Conservation (phyloP, 1,284 basidiomycete species). For the Gymnopus androsaceus region DNA sequence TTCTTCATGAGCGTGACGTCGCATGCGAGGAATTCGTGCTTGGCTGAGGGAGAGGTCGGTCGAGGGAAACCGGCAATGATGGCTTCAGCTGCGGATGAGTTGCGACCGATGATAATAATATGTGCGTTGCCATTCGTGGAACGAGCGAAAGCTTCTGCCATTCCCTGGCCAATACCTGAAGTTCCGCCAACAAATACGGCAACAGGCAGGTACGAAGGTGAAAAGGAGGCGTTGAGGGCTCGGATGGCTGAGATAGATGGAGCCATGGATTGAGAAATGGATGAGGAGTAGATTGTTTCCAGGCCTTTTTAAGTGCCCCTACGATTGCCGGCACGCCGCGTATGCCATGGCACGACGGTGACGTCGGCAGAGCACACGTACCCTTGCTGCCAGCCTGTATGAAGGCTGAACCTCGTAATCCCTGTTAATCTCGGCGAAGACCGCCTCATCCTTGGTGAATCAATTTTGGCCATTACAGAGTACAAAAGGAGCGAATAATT, state of each 20-base stretch:
- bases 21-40: slow-evolving; percentile 30
- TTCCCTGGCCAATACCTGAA: slow-evolving; percentile 38
- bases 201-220: slow-evolving; percentile 27
- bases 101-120: slow-evolving; percentile 38
- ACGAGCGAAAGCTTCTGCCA: slow-evolving; percentile 30
- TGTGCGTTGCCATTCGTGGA: slow-evolving; percentile 32
- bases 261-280: background rate
- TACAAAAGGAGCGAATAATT: too few relatives aligned
- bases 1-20: slow-evolving; percentile 34
- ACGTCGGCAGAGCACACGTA: too few relatives aligned
- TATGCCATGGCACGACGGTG: too few relatives aligned
- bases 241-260: background rate
- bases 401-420: too few relatives aligned
- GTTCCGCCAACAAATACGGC: slow-evolving; percentile 42
- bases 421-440: too few relatives aligned
- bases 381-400: too few relatives aligned
- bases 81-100: slow-evolving; percentile 31
- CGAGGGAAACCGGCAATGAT: slow-evolving; percentile 37
- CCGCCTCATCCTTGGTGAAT: too few relatives aligned
- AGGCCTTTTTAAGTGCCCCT: background rate
- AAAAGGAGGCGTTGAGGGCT: slow-evolving; percentile 19
- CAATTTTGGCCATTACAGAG: too few relatives aligned
- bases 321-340: background rate
- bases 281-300: background rate
- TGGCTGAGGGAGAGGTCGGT: slow-evolving; percentile 18